Base-by-base conservation (phyloP, 139 green algal species). In the Picochlorum sp. region DNA sequence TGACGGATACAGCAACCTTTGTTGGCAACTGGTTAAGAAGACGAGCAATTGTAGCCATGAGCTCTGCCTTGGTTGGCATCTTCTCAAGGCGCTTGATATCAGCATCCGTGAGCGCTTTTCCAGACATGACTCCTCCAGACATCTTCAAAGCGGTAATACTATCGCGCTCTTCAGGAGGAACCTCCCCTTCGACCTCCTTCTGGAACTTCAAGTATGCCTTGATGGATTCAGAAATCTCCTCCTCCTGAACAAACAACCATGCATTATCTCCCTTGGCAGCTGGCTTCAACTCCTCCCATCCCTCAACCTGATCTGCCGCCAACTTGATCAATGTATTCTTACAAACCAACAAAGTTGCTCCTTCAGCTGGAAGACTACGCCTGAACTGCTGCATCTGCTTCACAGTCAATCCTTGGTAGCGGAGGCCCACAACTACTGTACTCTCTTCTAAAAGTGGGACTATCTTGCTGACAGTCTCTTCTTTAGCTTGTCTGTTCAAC, bases 161-260 rank as follows among this genome's bases (percentile, higher is more conserved):
- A 26, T 74, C 47, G 72, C 78, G 62, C 41, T 80, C 56, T 3
- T 81, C 71, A 49, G 69, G 72, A 34, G 78, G 78, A 32, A 81
- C 61, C 26, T 24, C 49, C 23, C 78, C 78, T 54, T 68, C 56
- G 34, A 90, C 72, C 26, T 80, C 68, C 47, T 86, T 83, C 72
- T 92, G 76, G 62, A 90, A 89, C 18, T 84, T 76, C 44, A 87
- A 73, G 57, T 81, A 94, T 23, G 74, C 65, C 71, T 94, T 94
- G 14, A 93, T 68, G 15, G 60, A 52, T n/a, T 74, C 69, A 2
- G 80, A 49, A 41, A 96, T 85, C 64, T 68, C 56, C 37, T 95
- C 87, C 66, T 96, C 89, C 7, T 73, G 47, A n/a, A 89, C 68
- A 75, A 96, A 96, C 26, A 96, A 72, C 85, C 87, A 96, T 1